Percentiles rank a stretch among this genome's conserved stretches.
Evolutionary conservation across 1,284 basidiomycete genomes (phyloP).

Genomic region (Porodaedalea pini): DNA sequence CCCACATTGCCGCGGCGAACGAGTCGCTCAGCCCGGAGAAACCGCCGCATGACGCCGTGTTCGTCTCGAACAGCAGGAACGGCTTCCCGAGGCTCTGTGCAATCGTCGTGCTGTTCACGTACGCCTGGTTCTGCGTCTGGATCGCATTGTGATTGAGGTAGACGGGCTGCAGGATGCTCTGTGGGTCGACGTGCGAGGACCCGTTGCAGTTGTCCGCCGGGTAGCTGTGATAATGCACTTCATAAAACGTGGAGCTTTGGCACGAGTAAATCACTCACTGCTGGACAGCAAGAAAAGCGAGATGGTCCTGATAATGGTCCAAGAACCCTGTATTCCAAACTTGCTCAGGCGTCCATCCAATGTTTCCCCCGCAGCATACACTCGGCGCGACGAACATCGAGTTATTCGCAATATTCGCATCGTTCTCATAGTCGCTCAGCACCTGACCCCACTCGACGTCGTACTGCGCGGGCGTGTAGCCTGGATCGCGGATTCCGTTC

Average conservation of each 20-base stretch:
- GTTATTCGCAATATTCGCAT: constrained; percentile 27
- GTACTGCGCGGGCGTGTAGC: constrained; percentile 34
- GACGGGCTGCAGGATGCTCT: not conserved
- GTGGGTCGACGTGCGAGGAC: constrained; percentile 5
- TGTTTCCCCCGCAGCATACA: constrained; percentile 35
- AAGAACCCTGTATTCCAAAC: constrained; percentile 22
- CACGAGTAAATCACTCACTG: constrained; percentile 20
- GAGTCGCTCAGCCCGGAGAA: constrained; percentile 71
- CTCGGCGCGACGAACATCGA: constrained; percentile 37
- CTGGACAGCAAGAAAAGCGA: constrained; percentile 23
- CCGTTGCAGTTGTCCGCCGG: constrained; percentile 18
- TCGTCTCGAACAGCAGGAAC: constrained; percentile 73
- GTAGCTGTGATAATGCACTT: constrained; percentile 4
- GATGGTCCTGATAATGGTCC: constrained; percentile 20
- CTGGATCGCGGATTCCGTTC: constrained; percentile 15
- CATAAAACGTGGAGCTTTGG: not conserved
- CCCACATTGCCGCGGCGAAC: constrained; percentile 74
- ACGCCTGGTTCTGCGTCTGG: constrained; percentile 6
- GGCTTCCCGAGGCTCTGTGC: constrained; percentile 34
- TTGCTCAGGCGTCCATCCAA: constrained; percentile 23
- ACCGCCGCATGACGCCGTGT: constrained; percentile 79
- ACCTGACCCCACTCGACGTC: constrained; percentile 33
- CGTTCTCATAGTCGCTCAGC: constrained; percentile 27
- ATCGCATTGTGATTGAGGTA: constrained; percentile 21
- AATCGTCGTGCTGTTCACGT: constrained; percentile 18